Evolutionary conservation across 2,329 filamentous ascomycete species (phyloP).

Genomic region (Monosporascus sp.): DNA sequence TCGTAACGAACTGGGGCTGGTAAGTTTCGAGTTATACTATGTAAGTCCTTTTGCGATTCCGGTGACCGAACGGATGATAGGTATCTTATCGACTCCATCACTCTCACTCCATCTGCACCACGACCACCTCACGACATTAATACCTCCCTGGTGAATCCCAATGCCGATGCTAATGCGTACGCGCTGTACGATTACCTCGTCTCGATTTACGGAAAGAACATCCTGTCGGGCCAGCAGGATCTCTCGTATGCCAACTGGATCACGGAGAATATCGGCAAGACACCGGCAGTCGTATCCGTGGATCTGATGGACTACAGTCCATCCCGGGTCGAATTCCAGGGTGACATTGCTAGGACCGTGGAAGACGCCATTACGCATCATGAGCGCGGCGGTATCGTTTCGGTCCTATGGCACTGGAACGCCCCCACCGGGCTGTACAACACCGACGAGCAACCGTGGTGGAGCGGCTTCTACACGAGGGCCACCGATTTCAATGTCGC

Average conservation of each 20-base stretch:
- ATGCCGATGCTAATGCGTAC: slow-evolving; percentile 31
- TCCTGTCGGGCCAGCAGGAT: slow-evolving; percentile 45
- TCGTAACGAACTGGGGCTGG: slow-evolving; percentile 45
- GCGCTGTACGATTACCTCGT: slow-evolving; percentile 37
- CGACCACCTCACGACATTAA: slow-evolving; percentile 35
- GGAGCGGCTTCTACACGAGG: slow-evolving; percentile 43
- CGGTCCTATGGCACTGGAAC: slow-evolving; percentile 46
- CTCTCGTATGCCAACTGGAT: slow-evolving; percentile 38
- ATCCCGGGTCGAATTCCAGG: slow-evolving; percentile 34
- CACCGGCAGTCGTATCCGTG: slow-evolving; percentile 39
- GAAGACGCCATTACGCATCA: slow-evolving; percentile 42
- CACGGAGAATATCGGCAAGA: slow-evolving; percentile 38
- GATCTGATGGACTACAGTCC: slow-evolving; percentile 47
- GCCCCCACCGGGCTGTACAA: slow-evolving; percentile 42
- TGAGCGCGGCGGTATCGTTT: slow-evolving; percentile 39
- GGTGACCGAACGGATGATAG: slow-evolving; percentile 6
- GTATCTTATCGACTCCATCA: slow-evolving; percentile 41
- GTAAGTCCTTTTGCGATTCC: neutral
- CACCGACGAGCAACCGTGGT: slow-evolving; percentile 40
- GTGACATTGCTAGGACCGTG: slow-evolving; percentile 35
- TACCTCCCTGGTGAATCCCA: slow-evolving; percentile 31
- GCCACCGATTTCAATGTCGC: slow-evolving; percentile 43
- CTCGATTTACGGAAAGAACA: slow-evolving; percentile 40
- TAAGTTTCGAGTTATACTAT: slow-evolving; percentile 12
- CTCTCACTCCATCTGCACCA: slow-evolving; percentile 28